These are phyloP conservation scores for Hamamelis virginiana DNA, from an alignment of 164 flowering plant genomes.

Conservation along the genomic window DNA sequence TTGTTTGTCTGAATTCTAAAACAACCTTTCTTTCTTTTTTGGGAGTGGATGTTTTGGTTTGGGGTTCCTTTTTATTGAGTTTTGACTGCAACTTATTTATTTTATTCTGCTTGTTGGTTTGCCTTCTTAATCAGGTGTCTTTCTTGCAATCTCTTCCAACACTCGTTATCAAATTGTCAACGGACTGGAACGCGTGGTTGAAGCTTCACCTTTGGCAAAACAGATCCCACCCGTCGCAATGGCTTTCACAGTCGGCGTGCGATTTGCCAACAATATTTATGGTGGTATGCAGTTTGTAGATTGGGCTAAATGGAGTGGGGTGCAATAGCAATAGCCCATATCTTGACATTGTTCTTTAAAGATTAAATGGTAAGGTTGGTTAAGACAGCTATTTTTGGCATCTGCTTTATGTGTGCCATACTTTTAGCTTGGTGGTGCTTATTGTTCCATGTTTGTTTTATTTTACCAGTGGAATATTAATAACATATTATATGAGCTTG, in stretches of 20 bases:
- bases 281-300: constrained; percentile 98
- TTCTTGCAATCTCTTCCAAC: constrained; percentile 91
- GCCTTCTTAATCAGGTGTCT: constrained; percentile 55
- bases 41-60: no score
- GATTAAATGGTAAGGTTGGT: no score
- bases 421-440: no score
- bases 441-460: no score
- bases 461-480: no score
- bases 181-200: constrained; percentile 79
- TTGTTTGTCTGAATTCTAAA: background rate
- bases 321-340: constrained; percentile 43
- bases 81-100: background rate
- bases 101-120: background rate
- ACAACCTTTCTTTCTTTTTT: background rate
- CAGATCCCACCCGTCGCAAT: constrained; percentile 71
- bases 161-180: constrained; percentile 88
- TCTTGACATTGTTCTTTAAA: background rate
- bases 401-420: no score
- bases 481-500: no score
- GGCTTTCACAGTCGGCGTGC: constrained; percentile 94
- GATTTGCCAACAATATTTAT: constrained; percentile 86
- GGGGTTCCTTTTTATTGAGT: background rate
- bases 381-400: no score
- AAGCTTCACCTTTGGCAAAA: constrained; percentile 81
- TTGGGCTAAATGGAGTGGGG: constrained; percentile 95